Conservation (phyloP, 73 alveolate species). For the Blepharisma japonicum region DNA sequence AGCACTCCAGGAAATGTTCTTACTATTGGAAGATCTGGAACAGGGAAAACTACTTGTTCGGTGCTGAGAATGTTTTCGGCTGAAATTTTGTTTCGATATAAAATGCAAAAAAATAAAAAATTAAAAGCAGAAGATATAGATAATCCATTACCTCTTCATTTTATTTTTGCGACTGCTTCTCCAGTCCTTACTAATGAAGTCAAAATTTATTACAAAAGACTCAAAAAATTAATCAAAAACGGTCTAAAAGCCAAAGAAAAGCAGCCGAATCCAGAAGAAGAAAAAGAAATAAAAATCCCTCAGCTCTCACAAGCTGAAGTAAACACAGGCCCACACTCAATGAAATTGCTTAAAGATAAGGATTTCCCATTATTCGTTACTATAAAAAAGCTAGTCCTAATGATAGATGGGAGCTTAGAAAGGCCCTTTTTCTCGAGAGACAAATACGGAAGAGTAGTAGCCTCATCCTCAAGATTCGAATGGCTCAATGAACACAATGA, state of each 20-base stretch:
- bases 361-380: conserved; percentile 77
- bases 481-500: conserved; percentile 61
- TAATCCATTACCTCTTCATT: conserved; percentile 45
- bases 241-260: conserved; percentile 47
- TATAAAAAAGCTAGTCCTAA: conserved; percentile 46
- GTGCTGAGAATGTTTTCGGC: conserved; percentile 50
- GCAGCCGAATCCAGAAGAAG: not conserved
- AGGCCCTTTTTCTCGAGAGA: conserved; percentile 64
- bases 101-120: not conserved
- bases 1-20: conserved; percentile 45
- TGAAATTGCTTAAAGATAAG: conserved; percentile 18
- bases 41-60: conserved; percentile 73
- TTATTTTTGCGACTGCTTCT: conserved; percentile 76
- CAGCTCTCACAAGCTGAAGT: not conserved
- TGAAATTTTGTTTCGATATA: conserved; percentile 45
- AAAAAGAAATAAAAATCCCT: conserved; percentile 17
- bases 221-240: conserved; percentile 44
- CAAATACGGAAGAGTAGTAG: conserved; percentile 22
- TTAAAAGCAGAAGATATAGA: conserved; percentile 42
- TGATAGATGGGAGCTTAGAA: conserved; percentile 65
- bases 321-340: conserved; percentile 31
- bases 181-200: conserved; percentile 89
- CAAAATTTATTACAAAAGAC: conserved; percentile 59
- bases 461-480: conserved; percentile 42
- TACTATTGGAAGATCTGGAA: conserved; percentile 72